These are phyloP conservation scores for Phytopythium sindhum DNA, from an alignment of 352 stramenopile species.

Conservation along the genomic window DNA sequence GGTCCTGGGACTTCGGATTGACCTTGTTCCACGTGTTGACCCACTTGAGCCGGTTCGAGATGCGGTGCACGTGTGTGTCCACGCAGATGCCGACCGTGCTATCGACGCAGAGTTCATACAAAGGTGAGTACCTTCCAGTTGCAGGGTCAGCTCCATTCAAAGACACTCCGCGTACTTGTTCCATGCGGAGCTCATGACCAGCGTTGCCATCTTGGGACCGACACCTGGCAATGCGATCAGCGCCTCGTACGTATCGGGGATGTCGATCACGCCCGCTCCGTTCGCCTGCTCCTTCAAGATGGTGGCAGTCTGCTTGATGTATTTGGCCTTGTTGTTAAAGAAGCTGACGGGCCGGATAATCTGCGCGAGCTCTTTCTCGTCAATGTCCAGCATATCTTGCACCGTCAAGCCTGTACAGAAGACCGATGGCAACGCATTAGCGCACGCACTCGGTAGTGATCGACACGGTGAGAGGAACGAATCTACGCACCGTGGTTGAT, in stretches of 20 bases:
- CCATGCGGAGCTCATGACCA: slow-evolving; percentile 93
- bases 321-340: slow-evolving; percentile 96
- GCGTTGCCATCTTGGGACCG: slow-evolving; percentile 97
- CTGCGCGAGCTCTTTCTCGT: slow-evolving; percentile 79
- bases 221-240: slow-evolving; percentile 92
- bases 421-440: neutral
- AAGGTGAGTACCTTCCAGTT: neutral
- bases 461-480: neutral
- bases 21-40: slow-evolving; percentile 87
- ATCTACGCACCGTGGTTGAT: slow-evolving; percentile 38
- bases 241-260: slow-evolving; percentile 88
- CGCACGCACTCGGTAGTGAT: neutral
- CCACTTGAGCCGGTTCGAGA: slow-evolving; percentile 95
- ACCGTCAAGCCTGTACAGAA: slow-evolving; percentile 72
- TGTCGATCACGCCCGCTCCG: slow-evolving; percentile 61
- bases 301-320: slow-evolving; percentile 87
- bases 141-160: neutral
- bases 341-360: slow-evolving; percentile 94
- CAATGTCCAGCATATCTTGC: slow-evolving; percentile 83
- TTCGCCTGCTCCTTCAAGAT: slow-evolving; percentile 42
- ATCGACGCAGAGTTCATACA: neutral
- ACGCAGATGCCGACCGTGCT: slow-evolving; percentile 93
- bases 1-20: slow-evolving; percentile 74
- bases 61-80: slow-evolving; percentile 97
- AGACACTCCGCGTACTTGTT: slow-evolving; percentile 43